A percentile compares a stretch with the other conserved stretches of the same genome.
These are phyloP conservation scores for Pseudogymnoascus sp. DNA, from an alignment of 2,329 filamentous ascomycete species.

Conservation along the genomic window DNA sequence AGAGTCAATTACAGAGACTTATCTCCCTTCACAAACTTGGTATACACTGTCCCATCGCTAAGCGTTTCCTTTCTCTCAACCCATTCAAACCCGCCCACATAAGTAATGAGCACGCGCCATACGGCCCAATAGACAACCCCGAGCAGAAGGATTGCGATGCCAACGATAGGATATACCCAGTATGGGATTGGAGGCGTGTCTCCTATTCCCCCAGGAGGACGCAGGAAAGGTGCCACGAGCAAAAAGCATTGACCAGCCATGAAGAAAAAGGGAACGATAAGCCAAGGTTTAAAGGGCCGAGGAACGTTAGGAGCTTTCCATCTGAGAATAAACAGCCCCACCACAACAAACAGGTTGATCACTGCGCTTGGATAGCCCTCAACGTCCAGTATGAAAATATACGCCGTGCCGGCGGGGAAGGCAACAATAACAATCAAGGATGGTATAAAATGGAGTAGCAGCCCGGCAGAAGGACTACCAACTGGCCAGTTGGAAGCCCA, in stretches of 20 bases:
- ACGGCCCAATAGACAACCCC: slow-evolving; percentile 32
- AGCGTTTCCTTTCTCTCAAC: slow-evolving; percentile 19
- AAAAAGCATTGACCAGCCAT: slow-evolving; percentile 35
- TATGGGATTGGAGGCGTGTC: slow-evolving; percentile 34
- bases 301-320: slow-evolving; percentile 24
- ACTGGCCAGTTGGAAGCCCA: slow-evolving; percentile 23
- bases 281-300: slow-evolving; percentile 32
- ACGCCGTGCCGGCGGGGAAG: slow-evolving; percentile 36
- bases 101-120: slow-evolving; percentile 23
- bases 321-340: slow-evolving; percentile 29
- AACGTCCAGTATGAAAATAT: slow-evolving; percentile 31
- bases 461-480: slow-evolving; percentile 24
- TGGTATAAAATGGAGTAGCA: slow-evolving; percentile 52
- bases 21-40: slow-evolving; percentile 20
- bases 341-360: slow-evolving; percentile 28
- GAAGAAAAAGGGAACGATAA: slow-evolving; percentile 32
- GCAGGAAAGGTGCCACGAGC: slow-evolving; percentile 35
- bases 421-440: slow-evolving; percentile 49
- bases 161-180: slow-evolving; percentile 37
- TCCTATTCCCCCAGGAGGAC: slow-evolving; percentile 34
- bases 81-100: slow-evolving; percentile 16
- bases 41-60: slow-evolving; percentile 24
- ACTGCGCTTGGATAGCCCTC: slow-evolving; percentile 31
- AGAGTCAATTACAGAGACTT: neutral
- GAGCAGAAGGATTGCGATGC: slow-evolving; percentile 32